Evolutionary conservation across 1,284 basidiomycete genomes (phyloP), one percentile per base, ranked within the genome.

Genomic region (Tilletiopsis washingtonensis): DNA sequence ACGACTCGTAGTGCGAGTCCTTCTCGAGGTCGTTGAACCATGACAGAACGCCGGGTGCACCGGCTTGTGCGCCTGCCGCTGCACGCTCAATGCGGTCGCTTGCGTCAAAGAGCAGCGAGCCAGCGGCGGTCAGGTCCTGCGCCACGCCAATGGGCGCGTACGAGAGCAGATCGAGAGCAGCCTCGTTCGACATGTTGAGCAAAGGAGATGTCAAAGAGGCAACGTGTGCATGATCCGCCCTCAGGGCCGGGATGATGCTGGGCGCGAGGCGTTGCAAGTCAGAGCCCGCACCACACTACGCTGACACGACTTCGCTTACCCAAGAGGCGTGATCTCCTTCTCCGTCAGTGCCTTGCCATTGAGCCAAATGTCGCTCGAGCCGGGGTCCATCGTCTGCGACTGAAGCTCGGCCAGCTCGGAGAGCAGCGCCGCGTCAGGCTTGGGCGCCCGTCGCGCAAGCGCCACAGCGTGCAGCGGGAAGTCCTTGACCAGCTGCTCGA

Each of bases 21-120:
- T 82, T 85, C 74, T 88, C 84, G 21, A 97, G 74, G 74, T 97
- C 84, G 73, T 97, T 97, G 81, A 85, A 84, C 82, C 86, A 97
- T 0, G 83, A 70, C 44, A 94, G 81, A 14, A 77, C 79, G 0
- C 84, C 86, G 9, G 29, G 14, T 43, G 23, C 9, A 19, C 44
- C 11, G 29, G 21, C 9, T 44, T 56, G 25, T 26, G 43, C 42
- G 58, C 12, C 29, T 14, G 25, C 32, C 12, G 27, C 23, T 15
- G n/a, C 29, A 21, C 32, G 24, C 42, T 64, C 69, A 40, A 59
- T 56, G 14, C 61, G 57, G 34, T 73, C 70, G 42, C 67, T 69
- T 7, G 69, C 67, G 39, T 73, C 70, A 34, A 64, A 69, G 25
- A 59, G 56, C n/a, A 53, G 43, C 4, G 47, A 14, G 65, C 86